Evolutionary conservation across 768 basidiomycete genomes (phyloP).

Genomic region (Tephrocybe sp.): DNA sequence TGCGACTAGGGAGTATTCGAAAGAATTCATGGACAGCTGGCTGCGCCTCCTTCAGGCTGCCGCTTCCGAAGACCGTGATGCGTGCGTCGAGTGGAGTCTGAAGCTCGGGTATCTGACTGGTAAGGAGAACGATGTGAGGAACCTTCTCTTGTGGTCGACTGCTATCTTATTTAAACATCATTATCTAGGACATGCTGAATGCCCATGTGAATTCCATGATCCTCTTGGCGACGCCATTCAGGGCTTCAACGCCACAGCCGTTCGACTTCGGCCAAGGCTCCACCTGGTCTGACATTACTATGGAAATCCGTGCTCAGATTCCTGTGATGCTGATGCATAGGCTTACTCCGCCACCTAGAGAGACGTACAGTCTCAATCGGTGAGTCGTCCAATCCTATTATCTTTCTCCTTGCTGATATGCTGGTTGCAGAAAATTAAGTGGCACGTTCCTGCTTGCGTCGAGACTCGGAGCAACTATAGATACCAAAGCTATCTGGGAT

Average conservation of each 20-base stretch:
- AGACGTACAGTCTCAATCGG: slow-evolving; percentile 95
- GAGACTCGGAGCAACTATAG: slow-evolving; percentile 69
- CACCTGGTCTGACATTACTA: slow-evolving; percentile 70
- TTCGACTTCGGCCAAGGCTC: slow-evolving; percentile 78
- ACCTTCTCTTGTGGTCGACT: slow-evolving; percentile 10
- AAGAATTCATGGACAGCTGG: slow-evolving; percentile 89
- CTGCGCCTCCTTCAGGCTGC: slow-evolving; percentile 81
- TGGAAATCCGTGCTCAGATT: slow-evolving; percentile 75
- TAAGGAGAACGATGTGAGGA: slow-evolving; percentile 70
- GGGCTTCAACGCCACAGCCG: slow-evolving; percentile 55
- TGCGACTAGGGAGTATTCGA: slow-evolving; percentile 84
- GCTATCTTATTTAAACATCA: neutral
- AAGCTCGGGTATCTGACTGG: slow-evolving; percentile 90
- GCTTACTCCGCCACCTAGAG: slow-evolving; percentile 88
- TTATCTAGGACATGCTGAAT: slow-evolving; percentile 73
- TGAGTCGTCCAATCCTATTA: slow-evolving; percentile 26
- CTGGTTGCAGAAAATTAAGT: slow-evolving; percentile 64
- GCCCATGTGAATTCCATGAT: slow-evolving; percentile 85
- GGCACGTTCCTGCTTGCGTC: slow-evolving; percentile 81
- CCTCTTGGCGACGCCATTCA: slow-evolving; percentile 87
- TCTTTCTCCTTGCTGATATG: neutral
- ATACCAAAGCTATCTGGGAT: slow-evolving; percentile 78
- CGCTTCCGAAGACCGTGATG: slow-evolving; percentile 60
- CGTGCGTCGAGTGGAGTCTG: slow-evolving; percentile 72
- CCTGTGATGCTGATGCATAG: slow-evolving; percentile 89